These are phyloP conservation scores for Plasmodium falciparum DNA, from an alignment of 169 alveolate species.

Conservation along the genomic window DNA sequence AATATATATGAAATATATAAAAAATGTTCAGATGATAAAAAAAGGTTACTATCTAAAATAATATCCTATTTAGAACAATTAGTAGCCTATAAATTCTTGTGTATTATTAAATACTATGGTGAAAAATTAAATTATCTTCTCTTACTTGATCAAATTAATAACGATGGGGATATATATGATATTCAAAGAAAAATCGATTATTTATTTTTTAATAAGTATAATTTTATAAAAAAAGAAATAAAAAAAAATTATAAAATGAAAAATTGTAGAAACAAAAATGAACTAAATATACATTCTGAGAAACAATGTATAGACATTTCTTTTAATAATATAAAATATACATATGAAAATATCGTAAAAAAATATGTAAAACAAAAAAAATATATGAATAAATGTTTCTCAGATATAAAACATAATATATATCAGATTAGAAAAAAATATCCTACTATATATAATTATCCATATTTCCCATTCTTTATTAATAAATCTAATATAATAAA, in stretches of 20 bases:
- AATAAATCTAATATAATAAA: constrained; percentile 37
- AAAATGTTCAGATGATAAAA: constrained; percentile 28
- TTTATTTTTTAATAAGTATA: constrained; percentile 15
- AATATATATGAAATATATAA: constrained; percentile 33
- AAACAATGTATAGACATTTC: no score
- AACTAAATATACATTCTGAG: background rate
- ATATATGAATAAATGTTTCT: constrained; percentile 11
- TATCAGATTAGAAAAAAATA: constrained; percentile 20
- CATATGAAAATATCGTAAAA: constrained; percentile 15
- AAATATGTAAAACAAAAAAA: constrained; percentile 26
- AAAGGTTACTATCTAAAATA: constrained; percentile 10
- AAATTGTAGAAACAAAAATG: background rate
- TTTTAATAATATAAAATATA: background rate
- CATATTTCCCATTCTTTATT: constrained; percentile 55
- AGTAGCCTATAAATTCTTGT: constrained; percentile 24
- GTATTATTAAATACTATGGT: constrained; percentile 17
- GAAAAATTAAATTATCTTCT: constrained; percentile 27
- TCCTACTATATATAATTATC: background rate
- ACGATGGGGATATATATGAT: constrained; percentile 19
- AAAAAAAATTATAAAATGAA: background rate
- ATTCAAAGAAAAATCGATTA: constrained; percentile 28
- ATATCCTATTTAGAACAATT: constrained; percentile 48
- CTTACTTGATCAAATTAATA: constrained; percentile 19
- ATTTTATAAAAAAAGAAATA: constrained; percentile 5
- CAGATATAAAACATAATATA: constrained; percentile 34